These are phyloP conservation scores for Mallotus nudiflorus DNA, from an alignment of 345 rosid species.

Conservation along the genomic window DNA sequence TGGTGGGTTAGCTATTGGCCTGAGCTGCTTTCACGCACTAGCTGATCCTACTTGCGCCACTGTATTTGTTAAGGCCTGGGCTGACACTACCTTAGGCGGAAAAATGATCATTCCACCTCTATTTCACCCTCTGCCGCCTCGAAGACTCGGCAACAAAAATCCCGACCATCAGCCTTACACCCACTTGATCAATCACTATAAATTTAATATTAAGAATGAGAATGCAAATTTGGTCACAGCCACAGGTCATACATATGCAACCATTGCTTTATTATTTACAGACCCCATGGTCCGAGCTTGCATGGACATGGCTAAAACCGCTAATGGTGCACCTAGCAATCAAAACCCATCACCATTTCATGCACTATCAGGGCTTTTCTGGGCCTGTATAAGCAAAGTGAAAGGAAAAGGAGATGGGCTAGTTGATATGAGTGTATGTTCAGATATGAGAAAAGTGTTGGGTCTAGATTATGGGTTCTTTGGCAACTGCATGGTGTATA, in stretches of 20 bases:
- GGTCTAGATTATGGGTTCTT: slow-evolving; percentile 55
- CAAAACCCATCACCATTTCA: slow-evolving; percentile 39
- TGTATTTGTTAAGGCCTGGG: slow-evolving; percentile 72
- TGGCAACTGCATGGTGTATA: slow-evolving; percentile 70
- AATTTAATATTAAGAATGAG: slow-evolving; percentile 18
- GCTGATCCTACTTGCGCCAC: slow-evolving; percentile 61
- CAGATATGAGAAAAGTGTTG: slow-evolving; percentile 49
- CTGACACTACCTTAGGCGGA: slow-evolving; percentile 45
- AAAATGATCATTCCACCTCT: slow-evolving; percentile 45
- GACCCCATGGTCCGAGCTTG: slow-evolving; percentile 44
- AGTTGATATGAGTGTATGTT: slow-evolving; percentile 48
- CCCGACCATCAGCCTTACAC: slow-evolving; percentile 23
- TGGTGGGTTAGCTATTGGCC: slow-evolving; percentile 72
- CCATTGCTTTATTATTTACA: slow-evolving; percentile 42
- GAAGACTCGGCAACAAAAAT: slow-evolving; percentile 15
- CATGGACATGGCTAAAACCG: slow-evolving; percentile 33
- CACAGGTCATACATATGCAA: slow-evolving; percentile 30
- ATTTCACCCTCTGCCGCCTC: slow-evolving; percentile 46
- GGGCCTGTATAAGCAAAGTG: slow-evolving; percentile 53
- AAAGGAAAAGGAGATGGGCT: slow-evolving; percentile 42
- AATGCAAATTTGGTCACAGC: slow-evolving; percentile 8
- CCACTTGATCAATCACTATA: slow-evolving; percentile 45
- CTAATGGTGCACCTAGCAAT: background rate
- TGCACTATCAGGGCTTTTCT: slow-evolving; percentile 58
- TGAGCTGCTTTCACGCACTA: slow-evolving; percentile 69